phyloP scores from a whole-genome alignment of 2,329 filamentous ascomycete genomes.

The Arachnomyces sp. region DNA sequence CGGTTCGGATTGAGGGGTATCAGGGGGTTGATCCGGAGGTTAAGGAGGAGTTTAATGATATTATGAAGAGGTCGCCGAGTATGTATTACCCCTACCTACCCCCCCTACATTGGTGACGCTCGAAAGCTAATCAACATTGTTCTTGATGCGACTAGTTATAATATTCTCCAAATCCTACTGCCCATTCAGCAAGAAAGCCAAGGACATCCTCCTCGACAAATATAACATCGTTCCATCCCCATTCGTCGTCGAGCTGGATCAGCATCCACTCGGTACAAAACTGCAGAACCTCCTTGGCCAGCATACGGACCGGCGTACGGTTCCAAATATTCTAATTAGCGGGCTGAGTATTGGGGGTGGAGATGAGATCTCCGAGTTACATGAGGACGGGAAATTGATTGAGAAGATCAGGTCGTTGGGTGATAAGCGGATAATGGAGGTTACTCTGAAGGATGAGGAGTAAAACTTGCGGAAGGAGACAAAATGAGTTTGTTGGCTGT shows the following conservation, averaged over 20 bases:
- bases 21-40: constrained; percentile 36
- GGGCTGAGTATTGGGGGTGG: constrained; percentile 83
- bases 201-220: constrained; percentile 71
- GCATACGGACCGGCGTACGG: constrained; percentile 72
- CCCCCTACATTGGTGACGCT: not conserved
- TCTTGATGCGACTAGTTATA: constrained; percentile 53
- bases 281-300: constrained; percentile 65
- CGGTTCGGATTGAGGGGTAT: constrained; percentile 19
- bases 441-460: constrained; percentile 16
- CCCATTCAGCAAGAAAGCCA: constrained; percentile 75
- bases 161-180: constrained; percentile 97
- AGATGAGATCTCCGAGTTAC: constrained; percentile 71
- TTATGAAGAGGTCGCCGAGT: constrained; percentile 80
- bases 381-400: constrained; percentile 57
- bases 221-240: constrained; percentile 77
- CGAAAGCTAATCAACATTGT: constrained; percentile 7
- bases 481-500: too few species aligned
- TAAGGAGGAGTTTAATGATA: constrained; percentile 63
- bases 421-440: constrained; percentile 52
- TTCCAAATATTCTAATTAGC: constrained; percentile 85
- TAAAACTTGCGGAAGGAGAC: too few species aligned
- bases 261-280: constrained; percentile 62
- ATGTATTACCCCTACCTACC: constrained; percentile 27
- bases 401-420: constrained; percentile 66
- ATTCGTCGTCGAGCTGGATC: constrained; percentile 82